Conservation (phyloP, 2,329 filamentous ascomycete genomes). For the Fusarium marasasianum region DNA sequence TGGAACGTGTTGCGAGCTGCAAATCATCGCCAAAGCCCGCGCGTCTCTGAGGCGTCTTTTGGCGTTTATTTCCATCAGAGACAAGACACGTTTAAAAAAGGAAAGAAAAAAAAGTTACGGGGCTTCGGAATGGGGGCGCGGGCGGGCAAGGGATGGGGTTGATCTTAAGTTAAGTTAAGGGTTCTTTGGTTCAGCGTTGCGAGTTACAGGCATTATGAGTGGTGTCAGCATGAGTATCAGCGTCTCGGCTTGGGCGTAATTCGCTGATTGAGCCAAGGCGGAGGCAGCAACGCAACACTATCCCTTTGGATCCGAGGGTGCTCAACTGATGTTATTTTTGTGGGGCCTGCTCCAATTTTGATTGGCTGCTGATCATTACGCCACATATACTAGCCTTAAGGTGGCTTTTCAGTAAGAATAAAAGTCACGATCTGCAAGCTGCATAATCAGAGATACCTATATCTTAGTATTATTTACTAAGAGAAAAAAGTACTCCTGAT, state of each 20-base stretch:
- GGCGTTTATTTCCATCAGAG: conserved; percentile 31
- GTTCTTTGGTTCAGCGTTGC: conserved; percentile 16
- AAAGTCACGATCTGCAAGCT: too few species aligned
- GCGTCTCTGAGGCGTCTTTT: conserved; percentile 32
- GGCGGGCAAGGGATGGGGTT: conserved; percentile 30
- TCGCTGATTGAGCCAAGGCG: conserved; percentile 16
- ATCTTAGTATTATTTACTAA: too few species aligned
- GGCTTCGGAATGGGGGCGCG: conserved; percentile 35
- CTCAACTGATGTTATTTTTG: too few species aligned
- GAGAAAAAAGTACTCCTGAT: too few species aligned
- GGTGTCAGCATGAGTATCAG: conserved; percentile 23
- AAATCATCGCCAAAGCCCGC: conserved; percentile 37
- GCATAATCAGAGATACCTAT: too few species aligned
- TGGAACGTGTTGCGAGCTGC: conserved; percentile 41
- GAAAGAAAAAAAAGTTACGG: conserved; percentile 23
- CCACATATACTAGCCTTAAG: too few species aligned
- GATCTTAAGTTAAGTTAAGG: conserved; percentile 14
- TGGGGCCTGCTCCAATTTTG: too few species aligned
- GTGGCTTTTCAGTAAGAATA: too few species aligned
- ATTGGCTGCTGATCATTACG: too few species aligned
- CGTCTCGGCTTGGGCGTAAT: conserved; percentile 24
- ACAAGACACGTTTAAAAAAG: conserved; percentile 31
- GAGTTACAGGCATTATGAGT: conserved; percentile 23
- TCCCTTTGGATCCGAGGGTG: background rate
- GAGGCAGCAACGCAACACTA: conserved; percentile 30